Base-by-base conservation (phyloP, 2,329 filamentous ascomycete genomes). In the Thelonectria blattea region DNA sequence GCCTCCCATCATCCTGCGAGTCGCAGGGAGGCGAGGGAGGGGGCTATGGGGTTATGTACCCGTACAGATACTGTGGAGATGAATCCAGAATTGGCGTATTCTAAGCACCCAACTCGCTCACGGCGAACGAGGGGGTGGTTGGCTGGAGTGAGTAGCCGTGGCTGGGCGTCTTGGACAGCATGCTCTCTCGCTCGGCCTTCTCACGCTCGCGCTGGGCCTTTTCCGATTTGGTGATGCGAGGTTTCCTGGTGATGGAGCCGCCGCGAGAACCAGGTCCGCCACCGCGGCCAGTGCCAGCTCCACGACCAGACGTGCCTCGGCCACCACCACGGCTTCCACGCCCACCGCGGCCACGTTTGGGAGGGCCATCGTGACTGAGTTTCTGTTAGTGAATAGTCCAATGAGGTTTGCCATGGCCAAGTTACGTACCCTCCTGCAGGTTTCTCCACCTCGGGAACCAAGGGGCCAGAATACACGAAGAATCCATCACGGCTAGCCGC, bases 401-500 rank as follows among this genome's bases (percentile, higher is more conserved):
- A 56, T 41, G 34, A 45, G 45, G 5, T 51, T 15, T 22, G 30
- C 22, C 22, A 52, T 9, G 53, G 27, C 2, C 12, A 41, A 52
- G 32, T 46, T 58, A 81, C 83, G 65, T 82, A 85, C 83, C 79
- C 80, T 58, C 76, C 74, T 66, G 80, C 77, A 37, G 84, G 83
- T 77, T 95, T 94, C 78, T 96, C 91, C 20, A 89, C 91, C 76
- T 96, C 93, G 5, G 91, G 91, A 20, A 98, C 86, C 48, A 99
- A 81, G 9, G 94, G 94, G 3, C 95, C 95, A 62, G 92, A 96
- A 77, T 97, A 99, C 1, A 99, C 95, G 74, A 98, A 99, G 80
- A 98, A 99, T 1, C 95, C 95, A 73, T 98, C 95, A 68, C 94
- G 92, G 67, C 92, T 94, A 48, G 95, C 93, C 5, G 94, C 93